phyloP scores from a whole-genome alignment of 2,329 filamentous ascomycete species.

The Xylogone sp. region DNA sequence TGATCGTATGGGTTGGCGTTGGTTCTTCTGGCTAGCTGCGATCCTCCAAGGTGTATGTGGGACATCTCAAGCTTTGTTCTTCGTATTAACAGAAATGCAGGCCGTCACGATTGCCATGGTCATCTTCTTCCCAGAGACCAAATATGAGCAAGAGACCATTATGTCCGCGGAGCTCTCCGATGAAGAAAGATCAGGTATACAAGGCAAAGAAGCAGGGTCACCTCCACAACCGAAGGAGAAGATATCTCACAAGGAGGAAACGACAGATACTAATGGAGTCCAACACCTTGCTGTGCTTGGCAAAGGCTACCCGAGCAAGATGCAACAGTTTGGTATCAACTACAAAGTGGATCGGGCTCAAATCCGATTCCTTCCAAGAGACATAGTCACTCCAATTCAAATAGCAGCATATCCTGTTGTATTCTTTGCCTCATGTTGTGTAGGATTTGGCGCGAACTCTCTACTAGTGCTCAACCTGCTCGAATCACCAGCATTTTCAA shows the following conservation, averaged over 20 bases:
- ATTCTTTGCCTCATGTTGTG: conserved; percentile 55
- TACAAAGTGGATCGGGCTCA: conserved; percentile 29
- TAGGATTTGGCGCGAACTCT: conserved; percentile 47
- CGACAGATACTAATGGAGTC: conserved; percentile 40
- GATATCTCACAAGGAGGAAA: conserved; percentile 36
- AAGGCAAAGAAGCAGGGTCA: conserved; percentile 33
- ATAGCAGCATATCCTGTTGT: conserved; percentile 52
- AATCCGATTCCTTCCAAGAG: conserved; percentile 32
- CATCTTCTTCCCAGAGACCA: conserved; percentile 61
- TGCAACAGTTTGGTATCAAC: conserved; percentile 21
- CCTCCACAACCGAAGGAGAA: conserved; percentile 7
- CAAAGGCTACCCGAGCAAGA: conserved; percentile 34
- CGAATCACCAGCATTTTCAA: conserved; percentile 35
- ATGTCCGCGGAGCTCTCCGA: not conserved
- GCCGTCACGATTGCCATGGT: conserved; percentile 44
- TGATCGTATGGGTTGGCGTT: conserved; percentile 51
- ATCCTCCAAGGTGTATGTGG: conserved; percentile 39
- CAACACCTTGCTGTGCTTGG: conserved; percentile 36
- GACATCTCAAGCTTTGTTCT: conserved; percentile 35
- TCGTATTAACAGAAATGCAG: not conserved
- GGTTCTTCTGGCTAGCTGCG: conserved; percentile 62
- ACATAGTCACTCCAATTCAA: conserved; percentile 22
- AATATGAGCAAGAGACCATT: conserved; percentile 43
- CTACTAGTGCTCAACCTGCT: conserved; percentile 59
- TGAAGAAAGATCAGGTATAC: conserved; percentile 33